Conservation (phyloP, 768 basidiomycete species). For the Phaeolepiota aurea region DNA sequence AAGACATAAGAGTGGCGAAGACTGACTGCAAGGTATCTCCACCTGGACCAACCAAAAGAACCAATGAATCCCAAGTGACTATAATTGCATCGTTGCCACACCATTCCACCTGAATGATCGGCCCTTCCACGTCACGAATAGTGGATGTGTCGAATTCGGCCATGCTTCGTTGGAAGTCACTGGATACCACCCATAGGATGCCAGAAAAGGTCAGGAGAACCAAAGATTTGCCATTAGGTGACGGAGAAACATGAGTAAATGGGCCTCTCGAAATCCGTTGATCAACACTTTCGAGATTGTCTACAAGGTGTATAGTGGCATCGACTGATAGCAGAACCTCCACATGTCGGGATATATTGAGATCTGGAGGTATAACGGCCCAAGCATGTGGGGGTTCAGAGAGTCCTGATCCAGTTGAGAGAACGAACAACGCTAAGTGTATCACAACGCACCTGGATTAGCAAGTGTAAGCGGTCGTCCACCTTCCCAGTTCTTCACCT, state of each 20-base stretch:
- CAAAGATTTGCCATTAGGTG: constrained; percentile 90
- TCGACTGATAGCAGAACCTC: constrained; percentile 84
- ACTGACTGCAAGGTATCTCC: constrained; percentile 80
- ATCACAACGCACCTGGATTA: constrained; percentile 51
- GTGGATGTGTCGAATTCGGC: constrained; percentile 76
- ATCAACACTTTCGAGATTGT: constrained; percentile 83
- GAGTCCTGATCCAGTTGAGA: constrained; percentile 38
- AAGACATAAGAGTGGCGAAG: neutral
- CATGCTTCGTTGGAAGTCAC: constrained; percentile 82
- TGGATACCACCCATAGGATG: constrained; percentile 88
- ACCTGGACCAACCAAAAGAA: constrained; percentile 85
- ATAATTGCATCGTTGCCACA: constrained; percentile 94
- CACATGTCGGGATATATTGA: constrained; percentile 82
- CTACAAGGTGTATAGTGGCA: constrained; percentile 73
- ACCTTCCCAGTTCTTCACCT: constrained; percentile 88
- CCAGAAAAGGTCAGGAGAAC: constrained; percentile 71
- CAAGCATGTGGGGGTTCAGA: constrained; percentile 75
- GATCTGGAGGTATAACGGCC: constrained; percentile 85
- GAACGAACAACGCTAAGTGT: neutral
- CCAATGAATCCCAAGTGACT: constrained; percentile 72
- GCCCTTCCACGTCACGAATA: constrained; percentile 45
- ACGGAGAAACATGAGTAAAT: constrained; percentile 79
- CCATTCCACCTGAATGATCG: constrained; percentile 78
- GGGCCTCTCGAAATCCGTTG: constrained; percentile 86
- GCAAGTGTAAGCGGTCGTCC: constrained; percentile 64